A percentile compares a stretch with the other conserved stretches of the same genome.
phyloP scores from a whole-genome alignment of 352 stramenopile genomes.

The Phytophthora pini region DNA sequence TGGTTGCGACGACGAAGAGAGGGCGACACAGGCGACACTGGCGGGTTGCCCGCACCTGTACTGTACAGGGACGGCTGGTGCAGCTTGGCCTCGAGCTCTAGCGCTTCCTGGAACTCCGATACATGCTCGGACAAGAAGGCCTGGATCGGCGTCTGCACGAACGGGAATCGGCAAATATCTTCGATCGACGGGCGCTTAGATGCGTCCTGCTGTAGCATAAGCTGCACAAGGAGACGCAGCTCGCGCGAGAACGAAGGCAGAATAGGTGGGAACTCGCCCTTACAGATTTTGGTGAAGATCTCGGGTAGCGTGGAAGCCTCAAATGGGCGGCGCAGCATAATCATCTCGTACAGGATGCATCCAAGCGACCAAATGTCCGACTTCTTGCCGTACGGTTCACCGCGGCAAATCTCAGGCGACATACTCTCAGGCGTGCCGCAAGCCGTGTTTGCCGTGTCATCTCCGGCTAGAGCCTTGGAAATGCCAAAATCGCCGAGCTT shows the following conservation, averaged over 20 bases:
- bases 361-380: slow-evolving; percentile 92
- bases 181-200: slow-evolving; percentile 89
- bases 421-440: slow-evolving; percentile 90
- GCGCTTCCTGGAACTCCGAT: slow-evolving; percentile 84
- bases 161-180: slow-evolving; percentile 90
- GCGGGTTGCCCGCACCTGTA: slow-evolving; percentile 39
- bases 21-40: slow-evolving; percentile 47
- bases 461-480: slow-evolving; percentile 82
- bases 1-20: slow-evolving; percentile 53
- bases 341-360: slow-evolving; percentile 92
- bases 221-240: slow-evolving; percentile 81
- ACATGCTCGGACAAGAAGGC: slow-evolving; percentile 87
- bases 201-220: slow-evolving; percentile 89
- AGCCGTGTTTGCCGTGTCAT: slow-evolving; percentile 83
- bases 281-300: slow-evolving; percentile 92
- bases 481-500: slow-evolving; percentile 92
- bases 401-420: slow-evolving; percentile 90
- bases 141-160: slow-evolving; percentile 86
- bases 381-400: slow-evolving; percentile 90
- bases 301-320: slow-evolving; percentile 81
- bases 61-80: slow-evolving; percentile 82
- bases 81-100: slow-evolving; percentile 88
- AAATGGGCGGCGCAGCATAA: slow-evolving; percentile 88
- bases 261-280: slow-evolving; percentile 85
- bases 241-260: slow-evolving; percentile 81